Base-by-base conservation (phyloP, 139 green algal genomes). In the Chlamydomonas sp. region DNA sequence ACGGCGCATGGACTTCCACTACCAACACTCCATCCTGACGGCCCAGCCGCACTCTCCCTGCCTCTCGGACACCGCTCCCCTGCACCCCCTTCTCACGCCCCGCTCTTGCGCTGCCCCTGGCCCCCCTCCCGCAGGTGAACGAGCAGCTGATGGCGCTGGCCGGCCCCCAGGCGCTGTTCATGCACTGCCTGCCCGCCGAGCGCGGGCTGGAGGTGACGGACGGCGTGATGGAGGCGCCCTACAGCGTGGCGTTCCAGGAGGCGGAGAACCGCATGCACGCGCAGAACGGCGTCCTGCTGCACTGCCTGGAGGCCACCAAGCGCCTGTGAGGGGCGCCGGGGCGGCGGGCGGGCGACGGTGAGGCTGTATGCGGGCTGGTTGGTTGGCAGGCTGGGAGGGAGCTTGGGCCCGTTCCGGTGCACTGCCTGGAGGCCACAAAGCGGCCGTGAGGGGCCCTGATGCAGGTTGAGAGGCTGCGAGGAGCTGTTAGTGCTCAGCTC, bases 181-280 rank as follows among this genome's bases (percentile, higher is more conserved):
- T 99, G 96, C 98, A 99, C 93, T 99, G 98, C 92, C 89, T 99
- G 64, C 98, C 98, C 20, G 98, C 98, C 3, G 97, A 99, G 94
- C 91, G 97, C 68, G 97, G 97, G 31, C 88, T 96, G n/a, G 97
- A 99, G 92, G 93, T 90, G 72, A 98, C 94, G 7, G 97, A 99
- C 83, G 97, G 87, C 12, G 98, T 99, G 18, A 96, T 99, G 78
- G 98, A 99, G 94, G 90, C 92, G 6, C n/a, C 87, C 2, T 91
- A 94, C 85, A 98, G 94, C 17, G 95, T 98, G 58, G 97, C 99
- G 76, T 99, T 99, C 91, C 94, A 96, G 85, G 85, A 98, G 90
- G 97, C 97, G 20, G 97, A 99, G 92, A 99, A 99, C 94, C 90
- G 97, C 82, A 99, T 99, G 97, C 96, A 98, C 79, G 97, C 97